Evolutionary conservation across 768 basidiomycete species (phyloP).

Genomic region (Pleurotus pulmonarius): DNA sequence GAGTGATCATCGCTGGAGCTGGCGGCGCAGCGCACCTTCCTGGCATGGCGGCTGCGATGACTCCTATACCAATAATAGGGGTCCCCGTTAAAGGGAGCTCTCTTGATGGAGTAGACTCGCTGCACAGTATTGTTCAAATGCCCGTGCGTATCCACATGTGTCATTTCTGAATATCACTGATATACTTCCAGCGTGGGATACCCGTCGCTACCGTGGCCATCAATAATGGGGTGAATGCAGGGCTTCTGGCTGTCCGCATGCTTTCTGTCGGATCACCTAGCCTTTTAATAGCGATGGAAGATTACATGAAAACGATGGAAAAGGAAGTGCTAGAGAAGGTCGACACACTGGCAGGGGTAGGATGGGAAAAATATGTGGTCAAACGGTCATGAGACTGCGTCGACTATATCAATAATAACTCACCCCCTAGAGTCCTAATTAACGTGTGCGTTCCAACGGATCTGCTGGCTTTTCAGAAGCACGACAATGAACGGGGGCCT

Average conservation of each 20-base stretch:
- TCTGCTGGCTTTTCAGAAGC: too few relatives aligned
- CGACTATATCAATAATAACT: conserved; percentile 3
- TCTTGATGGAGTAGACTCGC: conserved; percentile 93
- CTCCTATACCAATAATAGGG: conserved; percentile 87
- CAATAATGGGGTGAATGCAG: conserved; percentile 93
- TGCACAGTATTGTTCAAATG: conserved; percentile 99
- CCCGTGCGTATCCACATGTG: conserved; percentile 58
- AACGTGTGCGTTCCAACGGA: too few relatives aligned
- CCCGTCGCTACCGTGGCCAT: conserved; percentile 98
- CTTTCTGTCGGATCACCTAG: conserved; percentile 69
- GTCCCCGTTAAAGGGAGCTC: conserved; percentile 95
- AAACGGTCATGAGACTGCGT: conserved; percentile 19
- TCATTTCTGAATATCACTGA: not conserved
- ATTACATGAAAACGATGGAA: conserved; percentile 67
- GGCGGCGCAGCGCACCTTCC: conserved; percentile 99
- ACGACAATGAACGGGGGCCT: too few relatives aligned
- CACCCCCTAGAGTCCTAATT: not conserved
- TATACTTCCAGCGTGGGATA: conserved; percentile 71
- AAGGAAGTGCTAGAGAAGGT: conserved; percentile 78
- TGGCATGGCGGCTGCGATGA: conserved; percentile 97
- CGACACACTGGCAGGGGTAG: conserved; percentile 67
- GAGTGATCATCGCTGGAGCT: conserved; percentile 89
- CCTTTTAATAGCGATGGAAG: conserved; percentile 64
- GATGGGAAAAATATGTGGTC: conserved; percentile 82
- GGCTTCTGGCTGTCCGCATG: conserved; percentile 87